Evolutionary conservation across 2,329 filamentous ascomycete genomes (phyloP).

Genomic region (Dryadomyces quercivorus): DNA sequence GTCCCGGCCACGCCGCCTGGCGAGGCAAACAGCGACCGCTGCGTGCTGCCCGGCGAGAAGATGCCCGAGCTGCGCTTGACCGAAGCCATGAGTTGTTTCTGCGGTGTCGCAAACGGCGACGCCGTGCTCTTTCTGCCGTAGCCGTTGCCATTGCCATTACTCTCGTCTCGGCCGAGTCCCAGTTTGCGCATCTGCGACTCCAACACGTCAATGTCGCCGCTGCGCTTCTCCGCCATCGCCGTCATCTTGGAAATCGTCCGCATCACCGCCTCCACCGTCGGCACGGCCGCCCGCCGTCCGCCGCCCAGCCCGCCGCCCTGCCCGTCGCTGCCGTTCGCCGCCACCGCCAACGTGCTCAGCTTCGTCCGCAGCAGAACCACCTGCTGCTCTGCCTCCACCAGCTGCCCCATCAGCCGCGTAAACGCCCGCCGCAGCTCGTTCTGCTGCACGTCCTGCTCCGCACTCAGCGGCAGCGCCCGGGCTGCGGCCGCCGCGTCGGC

Average conservation of each 20-base stretch:
- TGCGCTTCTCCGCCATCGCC: slow-evolving; percentile 79
- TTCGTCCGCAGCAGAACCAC: slow-evolving; percentile 69
- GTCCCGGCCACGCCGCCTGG: slow-evolving; percentile 18
- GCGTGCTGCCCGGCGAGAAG: slow-evolving; percentile 19
- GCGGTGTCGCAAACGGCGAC: slow-evolving; percentile 29
- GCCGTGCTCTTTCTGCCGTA: slow-evolving; percentile 13
- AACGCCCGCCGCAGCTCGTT: slow-evolving; percentile 70
- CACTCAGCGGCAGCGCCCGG: slow-evolving; percentile 62
- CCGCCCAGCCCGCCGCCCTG: slow-evolving; percentile 9
- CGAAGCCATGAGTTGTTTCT: slow-evolving; percentile 18
- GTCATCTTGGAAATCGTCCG: slow-evolving; percentile 92
- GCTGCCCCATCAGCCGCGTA: slow-evolving; percentile 57
- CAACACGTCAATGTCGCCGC: slow-evolving; percentile 79
- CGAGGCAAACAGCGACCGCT: slow-evolving; percentile 24
- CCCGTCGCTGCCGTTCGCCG: slow-evolving; percentile 26
- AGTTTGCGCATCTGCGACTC: slow-evolving; percentile 76
- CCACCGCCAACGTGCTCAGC: slow-evolving; percentile 47
- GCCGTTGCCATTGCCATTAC: slow-evolving; percentile 23
- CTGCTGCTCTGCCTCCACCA: slow-evolving; percentile 69
- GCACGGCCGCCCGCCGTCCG: slow-evolving; percentile 39
- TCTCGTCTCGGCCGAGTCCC: slow-evolving; percentile 29
- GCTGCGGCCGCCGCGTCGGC: slow-evolving; percentile 52
- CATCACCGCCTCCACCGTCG: slow-evolving; percentile 84
- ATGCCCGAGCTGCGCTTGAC: slow-evolving; percentile 20
- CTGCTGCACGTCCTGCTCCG: slow-evolving; percentile 75